phyloP scores from a whole-genome alignment of 73 alveolate species.

The Tetrahymena elliotti region DNA sequence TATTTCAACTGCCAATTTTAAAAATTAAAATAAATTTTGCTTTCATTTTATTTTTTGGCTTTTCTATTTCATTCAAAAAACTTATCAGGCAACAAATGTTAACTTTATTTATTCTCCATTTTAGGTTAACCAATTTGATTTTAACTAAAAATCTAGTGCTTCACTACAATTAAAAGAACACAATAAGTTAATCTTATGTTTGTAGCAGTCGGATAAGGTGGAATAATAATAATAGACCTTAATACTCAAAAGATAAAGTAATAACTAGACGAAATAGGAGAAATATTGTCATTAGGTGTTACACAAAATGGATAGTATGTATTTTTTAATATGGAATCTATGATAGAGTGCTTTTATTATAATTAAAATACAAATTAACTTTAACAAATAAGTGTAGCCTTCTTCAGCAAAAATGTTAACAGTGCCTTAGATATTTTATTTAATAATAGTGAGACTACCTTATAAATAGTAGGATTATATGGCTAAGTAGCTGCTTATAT shows the following conservation, averaged over 20 bases:
- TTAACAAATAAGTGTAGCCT: background rate
- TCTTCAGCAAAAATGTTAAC: background rate
- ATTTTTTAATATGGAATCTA: background rate
- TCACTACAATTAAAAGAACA: background rate
- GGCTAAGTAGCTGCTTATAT: background rate
- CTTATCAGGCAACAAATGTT: background rate
- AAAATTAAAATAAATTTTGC: background rate
- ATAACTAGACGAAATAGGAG: background rate
- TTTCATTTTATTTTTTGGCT: background rate
- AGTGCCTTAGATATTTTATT: background rate
- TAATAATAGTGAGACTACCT: background rate
- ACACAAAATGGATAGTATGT: background rate
- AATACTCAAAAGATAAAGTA: background rate
- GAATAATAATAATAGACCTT: background rate
- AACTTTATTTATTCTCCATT: background rate
- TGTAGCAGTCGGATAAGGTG: background rate
- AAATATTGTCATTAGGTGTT: background rate
- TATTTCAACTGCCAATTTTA: no score
- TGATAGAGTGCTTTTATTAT: background rate
- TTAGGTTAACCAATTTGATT: background rate
- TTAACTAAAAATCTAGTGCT: background rate
- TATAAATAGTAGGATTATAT: background rate
- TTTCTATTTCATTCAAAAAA: background rate
- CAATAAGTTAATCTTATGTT: background rate
- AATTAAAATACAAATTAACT: background rate